A percentile compares a stretch with the other conserved stretches of the same genome.
Evolutionary conservation across 2,329 filamentous ascomycete species (phyloP).

Genomic region (Fusarium sp.): DNA sequence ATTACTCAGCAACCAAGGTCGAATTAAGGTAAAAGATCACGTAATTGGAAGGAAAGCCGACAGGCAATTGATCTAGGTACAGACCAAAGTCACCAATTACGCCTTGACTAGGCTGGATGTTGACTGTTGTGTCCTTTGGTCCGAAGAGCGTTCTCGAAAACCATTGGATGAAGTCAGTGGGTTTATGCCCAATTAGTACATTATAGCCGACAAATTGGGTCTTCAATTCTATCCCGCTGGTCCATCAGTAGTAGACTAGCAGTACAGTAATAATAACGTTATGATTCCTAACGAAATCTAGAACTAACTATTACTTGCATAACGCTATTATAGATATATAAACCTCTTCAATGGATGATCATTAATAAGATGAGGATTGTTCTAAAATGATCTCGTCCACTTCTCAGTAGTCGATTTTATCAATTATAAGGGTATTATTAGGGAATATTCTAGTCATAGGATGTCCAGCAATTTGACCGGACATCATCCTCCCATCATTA

Average conservation of each 20-base stretch:
- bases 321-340: fast-evolving
- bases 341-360: fast-evolving
- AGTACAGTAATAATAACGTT: background rate
- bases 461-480: background rate
- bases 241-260: background rate
- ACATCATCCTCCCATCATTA: background rate
- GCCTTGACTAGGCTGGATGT: background rate
- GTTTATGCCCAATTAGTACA: background rate
- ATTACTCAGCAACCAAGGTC: constrained; percentile 5
- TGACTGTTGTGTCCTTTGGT: background rate
- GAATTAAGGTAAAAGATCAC: background rate
- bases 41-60: background rate
- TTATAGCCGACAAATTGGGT: background rate
- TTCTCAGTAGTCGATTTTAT: background rate
- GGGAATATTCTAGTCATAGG: background rate
- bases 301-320: background rate
- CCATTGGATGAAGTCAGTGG: background rate
- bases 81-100: background rate
- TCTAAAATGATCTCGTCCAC: background rate
- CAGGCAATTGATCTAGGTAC: fast-evolving
- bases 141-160: background rate
- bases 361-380: fast-evolving
- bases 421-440: background rate
- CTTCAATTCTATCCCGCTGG: no score
- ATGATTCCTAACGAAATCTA: background rate